Percentiles rank a stretch among this genome's conserved stretches.
phyloP scores from a whole-genome alignment of 2,329 filamentous ascomycete genomes.

The Passalora sequoiae region DNA sequence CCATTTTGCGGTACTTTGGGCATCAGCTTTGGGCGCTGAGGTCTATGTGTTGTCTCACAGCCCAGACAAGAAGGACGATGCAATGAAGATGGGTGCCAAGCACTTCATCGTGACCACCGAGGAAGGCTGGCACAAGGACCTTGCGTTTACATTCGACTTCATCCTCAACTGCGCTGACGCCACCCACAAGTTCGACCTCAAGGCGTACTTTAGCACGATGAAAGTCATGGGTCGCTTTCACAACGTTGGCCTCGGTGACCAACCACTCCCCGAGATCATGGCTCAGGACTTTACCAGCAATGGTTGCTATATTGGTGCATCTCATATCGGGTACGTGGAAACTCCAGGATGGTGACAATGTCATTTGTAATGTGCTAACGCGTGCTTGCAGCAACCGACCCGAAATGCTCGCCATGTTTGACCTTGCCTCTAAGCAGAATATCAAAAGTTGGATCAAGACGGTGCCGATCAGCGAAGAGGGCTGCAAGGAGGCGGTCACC shows the following conservation, averaged over 20 bases:
- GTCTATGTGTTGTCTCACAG: slow-evolving; percentile 58
- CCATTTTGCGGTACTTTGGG: slow-evolving; percentile 48
- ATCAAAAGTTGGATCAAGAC: slow-evolving; percentile 56
- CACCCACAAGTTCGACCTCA: slow-evolving; percentile 59
- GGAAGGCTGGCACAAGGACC: slow-evolving; percentile 54
- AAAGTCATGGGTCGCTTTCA: slow-evolving; percentile 79
- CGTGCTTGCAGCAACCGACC: slow-evolving; percentile 27
- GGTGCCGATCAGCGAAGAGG: slow-evolving; percentile 66
- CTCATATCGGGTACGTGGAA: slow-evolving; percentile 45
- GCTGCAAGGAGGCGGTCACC: slow-evolving; percentile 64
- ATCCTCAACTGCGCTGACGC: slow-evolving; percentile 71
- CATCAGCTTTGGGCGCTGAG: slow-evolving; percentile 54
- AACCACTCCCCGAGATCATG: slow-evolving; percentile 56
- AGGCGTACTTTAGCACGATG: slow-evolving; percentile 68
- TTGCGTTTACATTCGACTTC: slow-evolving; percentile 63
- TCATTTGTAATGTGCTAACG: not conserved
- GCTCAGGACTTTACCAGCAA: slow-evolving; percentile 71
- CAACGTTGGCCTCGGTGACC: slow-evolving; percentile 73
- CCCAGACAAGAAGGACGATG: slow-evolving; percentile 56
- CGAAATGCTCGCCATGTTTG: slow-evolving; percentile 50
- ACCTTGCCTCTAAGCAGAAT: slow-evolving; percentile 47
- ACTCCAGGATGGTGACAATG: slow-evolving; percentile 43
- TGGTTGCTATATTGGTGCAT: slow-evolving; percentile 54
- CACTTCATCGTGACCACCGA: slow-evolving; percentile 55
- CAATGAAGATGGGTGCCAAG: slow-evolving; percentile 55